Evolutionary conservation across 495 filamentous ascomycete genomes (phyloP).

Genomic region (Hypoxylon crocopeplum): DNA sequence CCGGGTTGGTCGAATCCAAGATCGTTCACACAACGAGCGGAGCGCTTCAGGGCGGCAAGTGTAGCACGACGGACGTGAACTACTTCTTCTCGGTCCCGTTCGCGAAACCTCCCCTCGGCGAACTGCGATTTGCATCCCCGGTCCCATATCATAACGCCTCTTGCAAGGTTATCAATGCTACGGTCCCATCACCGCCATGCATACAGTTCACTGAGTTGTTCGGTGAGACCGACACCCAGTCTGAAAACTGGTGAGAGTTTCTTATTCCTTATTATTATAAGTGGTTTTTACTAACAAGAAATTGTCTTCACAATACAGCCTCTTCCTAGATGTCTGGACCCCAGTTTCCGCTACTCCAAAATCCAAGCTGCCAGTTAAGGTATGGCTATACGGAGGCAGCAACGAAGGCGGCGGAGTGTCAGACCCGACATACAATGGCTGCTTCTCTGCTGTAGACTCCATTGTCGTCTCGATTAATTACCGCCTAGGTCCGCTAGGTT

Average conservation of each 20-base stretch:
- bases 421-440: constrained; percentile 50
- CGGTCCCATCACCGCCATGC: constrained; percentile 35
- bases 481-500: constrained; percentile 67
- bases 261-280: too few relatives aligned
- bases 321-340: constrained; percentile 40
- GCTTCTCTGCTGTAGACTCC: constrained; percentile 44
- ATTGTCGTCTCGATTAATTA: constrained; percentile 58
- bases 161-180: constrained; percentile 11
- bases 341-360: constrained; percentile 39
- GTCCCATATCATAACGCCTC: constrained; percentile 29
- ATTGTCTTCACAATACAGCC: too few relatives aligned
- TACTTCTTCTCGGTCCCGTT: constrained; percentile 40
- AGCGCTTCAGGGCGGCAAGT: constrained; percentile 19
- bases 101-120: constrained; percentile 39
- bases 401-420: constrained; percentile 38
- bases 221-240: constrained; percentile 26
- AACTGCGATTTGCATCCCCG: constrained; percentile 39
- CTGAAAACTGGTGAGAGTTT: constrained; percentile 43
- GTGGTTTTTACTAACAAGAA: too few relatives aligned
- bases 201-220: constrained; percentile 43
- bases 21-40: constrained; percentile 19
- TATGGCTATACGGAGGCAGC: constrained; percentile 52
- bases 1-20: constrained; percentile 7
- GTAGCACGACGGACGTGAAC: constrained; percentile 21
- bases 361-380: constrained; percentile 50